Conservation (phyloP, 441 rosid species). For the Breynia disticha region DNA sequence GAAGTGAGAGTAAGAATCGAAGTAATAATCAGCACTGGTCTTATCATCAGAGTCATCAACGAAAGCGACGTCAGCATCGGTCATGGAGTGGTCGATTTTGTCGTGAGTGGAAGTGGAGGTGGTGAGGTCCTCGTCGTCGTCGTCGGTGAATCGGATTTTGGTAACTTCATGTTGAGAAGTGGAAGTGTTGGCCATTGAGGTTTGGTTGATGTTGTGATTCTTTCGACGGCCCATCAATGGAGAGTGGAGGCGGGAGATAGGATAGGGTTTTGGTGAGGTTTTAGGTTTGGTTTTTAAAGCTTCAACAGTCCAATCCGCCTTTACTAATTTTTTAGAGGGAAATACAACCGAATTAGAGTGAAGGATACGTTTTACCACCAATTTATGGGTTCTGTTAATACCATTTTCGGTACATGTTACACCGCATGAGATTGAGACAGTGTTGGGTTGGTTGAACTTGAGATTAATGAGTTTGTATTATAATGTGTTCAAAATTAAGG, state of each 20-base stretch:
- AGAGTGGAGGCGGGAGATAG: not conserved
- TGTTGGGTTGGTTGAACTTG: too few species aligned
- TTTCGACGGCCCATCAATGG: conserved; percentile 43
- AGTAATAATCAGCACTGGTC: conserved; percentile 92
- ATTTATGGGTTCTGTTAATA: too few species aligned
- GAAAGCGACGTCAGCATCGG: conserved; percentile 32
- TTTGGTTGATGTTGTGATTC: conserved; percentile 21
- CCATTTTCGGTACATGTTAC: too few species aligned
- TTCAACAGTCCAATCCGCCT: too few species aligned
- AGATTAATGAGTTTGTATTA: too few species aligned
- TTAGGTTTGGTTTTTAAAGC: not conserved
- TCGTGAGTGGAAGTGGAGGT: conserved; percentile 32
- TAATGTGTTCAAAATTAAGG: too few species aligned
- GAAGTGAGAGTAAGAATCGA: conserved; percentile 88
- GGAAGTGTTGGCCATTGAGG: conserved; percentile 19
- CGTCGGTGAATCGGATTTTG: conserved; percentile 31
- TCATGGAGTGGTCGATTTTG: conserved; percentile 51
- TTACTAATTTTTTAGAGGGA: too few species aligned
- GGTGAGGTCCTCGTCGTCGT: conserved; percentile 25
- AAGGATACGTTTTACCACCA: too few species aligned
- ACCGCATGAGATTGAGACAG: too few species aligned
- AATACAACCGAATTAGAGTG: too few species aligned
- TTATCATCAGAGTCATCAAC: conserved; percentile 38
- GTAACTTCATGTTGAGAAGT: conserved; percentile 18
- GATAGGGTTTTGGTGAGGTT: conserved; percentile 29